phyloP scores from a whole-genome alignment of 352 stramenopile species.

The Phytophthora pluvialis region DNA sequence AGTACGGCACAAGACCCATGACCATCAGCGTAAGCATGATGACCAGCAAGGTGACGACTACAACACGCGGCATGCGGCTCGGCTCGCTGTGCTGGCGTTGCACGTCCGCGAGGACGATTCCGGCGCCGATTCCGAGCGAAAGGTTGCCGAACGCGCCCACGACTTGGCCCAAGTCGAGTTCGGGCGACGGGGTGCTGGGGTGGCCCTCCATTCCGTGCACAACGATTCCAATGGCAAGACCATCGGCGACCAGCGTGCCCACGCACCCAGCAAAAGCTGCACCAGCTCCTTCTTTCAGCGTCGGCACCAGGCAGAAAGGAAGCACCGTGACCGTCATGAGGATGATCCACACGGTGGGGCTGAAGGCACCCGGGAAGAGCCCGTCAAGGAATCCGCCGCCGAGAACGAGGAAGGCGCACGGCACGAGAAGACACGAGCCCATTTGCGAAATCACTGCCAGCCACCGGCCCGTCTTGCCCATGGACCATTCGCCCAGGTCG shows the following conservation, averaged over 20 bases:
- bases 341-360: conserved; percentile 44
- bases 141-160: conserved; percentile 51
- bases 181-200: conserved; percentile 39
- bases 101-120: conserved; percentile 35
- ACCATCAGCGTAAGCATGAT: conserved; percentile 43
- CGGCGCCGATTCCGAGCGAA: conserved; percentile 54
- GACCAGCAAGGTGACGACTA: conserved; percentile 41
- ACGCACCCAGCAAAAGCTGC: conserved; percentile 43
- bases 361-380: conserved; percentile 45
- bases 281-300: conserved; percentile 39
- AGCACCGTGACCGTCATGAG: conserved; percentile 46
- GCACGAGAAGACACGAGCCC: conserved; percentile 38
- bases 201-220: conserved; percentile 42
- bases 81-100: conserved; percentile 36
- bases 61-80: conserved; percentile 33
- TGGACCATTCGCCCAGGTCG: conserved; percentile 38
- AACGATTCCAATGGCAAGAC: conserved; percentile 37
- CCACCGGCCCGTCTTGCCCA: conserved; percentile 46
- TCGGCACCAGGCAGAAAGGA: conserved; percentile 38
- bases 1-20: conserved; percentile 43
- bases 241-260: conserved; percentile 49
- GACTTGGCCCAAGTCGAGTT: conserved; percentile 45
- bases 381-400: conserved; percentile 37
- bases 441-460: conserved; percentile 51
- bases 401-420: conserved; percentile 43